Conservation (phyloP, 2,329 filamentous ascomycete species). For the Fonsecaea pedrosoi region DNA sequence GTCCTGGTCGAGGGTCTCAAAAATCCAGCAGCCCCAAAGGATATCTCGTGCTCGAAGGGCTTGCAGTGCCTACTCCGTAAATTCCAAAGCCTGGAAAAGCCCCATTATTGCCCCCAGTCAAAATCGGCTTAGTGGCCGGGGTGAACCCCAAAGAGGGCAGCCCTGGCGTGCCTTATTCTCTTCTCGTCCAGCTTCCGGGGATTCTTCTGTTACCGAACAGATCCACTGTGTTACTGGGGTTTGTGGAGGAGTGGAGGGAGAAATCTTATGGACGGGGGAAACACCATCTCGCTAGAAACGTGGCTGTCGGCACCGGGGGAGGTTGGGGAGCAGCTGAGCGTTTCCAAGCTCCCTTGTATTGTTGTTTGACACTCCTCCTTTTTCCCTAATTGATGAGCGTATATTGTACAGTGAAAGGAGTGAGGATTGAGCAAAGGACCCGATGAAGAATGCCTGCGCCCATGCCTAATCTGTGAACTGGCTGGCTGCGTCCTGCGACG, state of each 20-base stretch:
- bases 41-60: too few species aligned
- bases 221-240: conserved; percentile 11
- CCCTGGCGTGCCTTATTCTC: neutral
- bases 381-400: neutral
- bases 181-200: conserved; percentile 8
- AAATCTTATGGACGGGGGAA: neutral
- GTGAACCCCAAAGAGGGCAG: neutral
- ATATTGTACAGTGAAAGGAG: neutral
- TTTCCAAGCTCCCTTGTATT: neutral
- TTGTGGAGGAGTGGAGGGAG: conserved; percentile 9
- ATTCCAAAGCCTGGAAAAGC: conserved; percentile 6
- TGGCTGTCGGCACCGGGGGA: neutral
- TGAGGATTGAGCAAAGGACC: neutral
- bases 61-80: neutral
- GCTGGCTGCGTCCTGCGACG: neutral
- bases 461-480: too few species aligned
- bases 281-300: neutral
- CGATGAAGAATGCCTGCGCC: neutral
- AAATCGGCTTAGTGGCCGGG: neutral
- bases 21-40: too few species aligned
- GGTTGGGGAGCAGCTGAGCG: neutral
- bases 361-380: neutral
- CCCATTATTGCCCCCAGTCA: conserved; percentile 8
- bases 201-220: conserved; percentile 30
- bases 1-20: too few species aligned